A percentile compares a stretch with the other conserved stretches of the same genome.
phyloP scores from a whole-genome alignment of 805 yeast species.

The Aciculoconidium aculeatum region DNA sequence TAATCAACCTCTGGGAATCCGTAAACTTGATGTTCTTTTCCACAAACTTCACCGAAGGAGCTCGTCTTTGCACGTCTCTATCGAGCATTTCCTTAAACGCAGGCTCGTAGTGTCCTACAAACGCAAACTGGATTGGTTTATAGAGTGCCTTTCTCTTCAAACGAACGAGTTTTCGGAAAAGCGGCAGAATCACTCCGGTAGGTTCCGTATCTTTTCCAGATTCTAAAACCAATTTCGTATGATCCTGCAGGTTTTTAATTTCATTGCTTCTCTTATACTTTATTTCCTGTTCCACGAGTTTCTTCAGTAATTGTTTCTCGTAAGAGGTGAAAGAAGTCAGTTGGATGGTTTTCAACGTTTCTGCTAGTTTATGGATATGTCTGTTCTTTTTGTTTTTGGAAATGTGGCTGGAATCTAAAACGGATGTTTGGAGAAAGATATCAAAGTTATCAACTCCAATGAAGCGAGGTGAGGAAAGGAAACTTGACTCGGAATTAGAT shows the following conservation, averaged over 20 bases:
- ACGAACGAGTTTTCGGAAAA: conserved; percentile 9
- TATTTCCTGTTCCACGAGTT: conserved; percentile 3
- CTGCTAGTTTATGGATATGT: conserved; percentile 10
- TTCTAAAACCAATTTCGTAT: conserved; percentile 1
- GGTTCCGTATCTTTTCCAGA: conserved; percentile 1
- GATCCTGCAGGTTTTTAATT: background rate
- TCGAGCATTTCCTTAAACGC: conserved; percentile 11
- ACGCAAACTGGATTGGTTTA: conserved; percentile 21
- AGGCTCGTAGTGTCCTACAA: conserved; percentile 13
- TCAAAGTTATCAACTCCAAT: conserved; percentile 21
- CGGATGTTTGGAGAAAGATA: conserved; percentile 11
- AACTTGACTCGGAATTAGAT: background rate
- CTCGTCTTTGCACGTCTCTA: conserved; percentile 2
- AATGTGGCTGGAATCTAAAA: conserved; percentile 5
- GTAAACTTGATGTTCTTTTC: conserved; percentile 2
- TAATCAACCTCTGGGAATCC: conserved; percentile 1
- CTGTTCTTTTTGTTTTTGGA: conserved; percentile 10
- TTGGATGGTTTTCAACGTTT: conserved; percentile 10
- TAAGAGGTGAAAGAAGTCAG: conserved; percentile 7
- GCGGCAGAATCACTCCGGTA: background rate
- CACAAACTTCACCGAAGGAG: background rate
- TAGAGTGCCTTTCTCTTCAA: conserved; percentile 13
- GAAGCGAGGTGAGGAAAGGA: conserved; percentile 2
- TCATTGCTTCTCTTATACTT: background rate
- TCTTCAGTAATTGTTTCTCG: conserved; percentile 4